Evolutionary conservation across 768 basidiomycete genomes (phyloP).

Genomic region (Tylopilus felleus): DNA sequence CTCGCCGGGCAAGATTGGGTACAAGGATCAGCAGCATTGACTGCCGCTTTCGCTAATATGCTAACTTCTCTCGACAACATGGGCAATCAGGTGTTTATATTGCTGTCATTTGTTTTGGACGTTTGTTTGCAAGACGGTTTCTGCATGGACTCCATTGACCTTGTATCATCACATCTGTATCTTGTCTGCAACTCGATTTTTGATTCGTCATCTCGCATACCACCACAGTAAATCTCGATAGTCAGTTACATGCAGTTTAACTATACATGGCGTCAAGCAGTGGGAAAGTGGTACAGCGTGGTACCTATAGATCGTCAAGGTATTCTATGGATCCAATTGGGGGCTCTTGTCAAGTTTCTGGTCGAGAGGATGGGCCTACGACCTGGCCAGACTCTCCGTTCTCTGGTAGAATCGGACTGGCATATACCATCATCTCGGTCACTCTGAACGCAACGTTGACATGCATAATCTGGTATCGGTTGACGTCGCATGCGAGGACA

Average conservation of each 20-base stretch:
- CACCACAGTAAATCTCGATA: too few species aligned
- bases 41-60: too few species aligned
- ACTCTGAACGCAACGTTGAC: conserved; percentile 8
- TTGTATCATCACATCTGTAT: neutral
- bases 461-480: conserved; percentile 9
- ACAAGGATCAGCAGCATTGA: too few species aligned
- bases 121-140: neutral
- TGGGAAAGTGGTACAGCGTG: neutral
- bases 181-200: neutral
- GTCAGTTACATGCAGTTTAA: too few species aligned
- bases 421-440: conserved; percentile 1
- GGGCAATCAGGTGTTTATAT: too few species aligned
- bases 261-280: too few species aligned
- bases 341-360: neutral
- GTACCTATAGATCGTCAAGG: neutral
- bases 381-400: neutral
- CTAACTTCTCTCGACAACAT: too few species aligned
- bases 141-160: neutral
- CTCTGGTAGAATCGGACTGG: neutral
- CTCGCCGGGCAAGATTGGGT: too few species aligned
- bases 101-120: neutral
- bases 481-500: neutral
- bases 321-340: too few species aligned
- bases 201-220: neutral
- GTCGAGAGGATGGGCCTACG: too few species aligned